Evolutionary conservation across 1,139 yeast species (phyloP).

Genomic region (Meyerozyma elateridarum): DNA sequence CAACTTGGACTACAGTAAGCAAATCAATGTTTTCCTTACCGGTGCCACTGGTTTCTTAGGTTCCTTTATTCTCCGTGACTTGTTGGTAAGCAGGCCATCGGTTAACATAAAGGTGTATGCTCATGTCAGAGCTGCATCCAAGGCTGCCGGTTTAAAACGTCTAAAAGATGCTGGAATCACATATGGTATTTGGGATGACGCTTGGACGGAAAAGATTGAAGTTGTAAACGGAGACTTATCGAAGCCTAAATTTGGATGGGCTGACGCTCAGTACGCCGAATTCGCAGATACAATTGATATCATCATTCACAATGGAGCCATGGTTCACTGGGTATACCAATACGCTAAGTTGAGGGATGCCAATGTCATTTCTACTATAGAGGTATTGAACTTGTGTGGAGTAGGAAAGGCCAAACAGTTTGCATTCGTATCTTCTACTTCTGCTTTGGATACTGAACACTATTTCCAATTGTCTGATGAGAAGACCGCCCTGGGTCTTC

Average conservation of each 20-base stretch:
- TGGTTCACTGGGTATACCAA: conserved; percentile 98
- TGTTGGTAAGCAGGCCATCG: conserved; percentile 45
- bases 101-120: conserved; percentile 61
- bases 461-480: conserved; percentile 75
- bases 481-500: conserved; percentile 55
- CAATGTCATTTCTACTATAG: conserved; percentile 83
- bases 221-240: conserved; percentile 84
- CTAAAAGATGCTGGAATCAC: conserved; percentile 71
- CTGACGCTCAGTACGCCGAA: conserved; percentile 50
- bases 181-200: conserved; percentile 80
- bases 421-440: conserved; percentile 92
- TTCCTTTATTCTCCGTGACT: conserved; percentile 74
- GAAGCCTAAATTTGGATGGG: conserved; percentile 63
- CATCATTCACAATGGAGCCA: conserved; percentile 93
- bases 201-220: conserved; percentile 53
- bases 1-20: conserved; percentile 25
- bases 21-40: conserved; percentile 74
- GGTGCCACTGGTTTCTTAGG: conserved; percentile 98
- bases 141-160: conserved; percentile 69
- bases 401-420: conserved; percentile 82
- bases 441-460: conserved; percentile 81
- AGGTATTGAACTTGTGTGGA: conserved; percentile 75
- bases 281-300: conserved; percentile 66
- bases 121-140: conserved; percentile 82
- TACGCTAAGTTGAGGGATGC: conserved; percentile 88